A percentile compares a stretch with the other conserved stretches of the same genome.
These are phyloP conservation scores for Chiua virens DNA, from an alignment of 768 basidiomycete species.

Conservation along the genomic window DNA sequence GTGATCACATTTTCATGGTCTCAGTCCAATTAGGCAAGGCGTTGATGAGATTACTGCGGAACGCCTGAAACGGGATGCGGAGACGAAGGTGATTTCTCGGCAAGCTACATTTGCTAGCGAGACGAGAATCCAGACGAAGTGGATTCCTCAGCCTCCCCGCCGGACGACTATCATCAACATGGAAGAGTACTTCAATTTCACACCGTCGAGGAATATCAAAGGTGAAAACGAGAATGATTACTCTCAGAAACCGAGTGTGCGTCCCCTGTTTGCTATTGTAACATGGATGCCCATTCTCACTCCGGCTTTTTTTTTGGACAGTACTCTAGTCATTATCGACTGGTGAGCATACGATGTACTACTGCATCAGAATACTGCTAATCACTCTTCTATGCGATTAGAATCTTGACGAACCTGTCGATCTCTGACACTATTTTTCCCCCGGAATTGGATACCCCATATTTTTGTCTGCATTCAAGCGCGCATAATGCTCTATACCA, in stretches of 20 bases:
- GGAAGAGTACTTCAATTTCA: conserved; percentile 3
- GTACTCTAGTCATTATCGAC: conserved; percentile 25
- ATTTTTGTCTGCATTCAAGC: too few relatives aligned
- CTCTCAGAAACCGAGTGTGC: conserved; percentile 21
- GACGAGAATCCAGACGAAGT: neutral
- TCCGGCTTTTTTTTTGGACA: neutral
- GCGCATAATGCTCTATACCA: too few relatives aligned
- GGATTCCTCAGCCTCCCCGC: conserved; percentile 6
- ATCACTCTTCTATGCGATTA: neutral
- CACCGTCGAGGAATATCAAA: neutral
- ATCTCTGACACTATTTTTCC: conserved; percentile 9
- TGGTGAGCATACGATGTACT: conserved; percentile 11
- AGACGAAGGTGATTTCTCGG: conserved; percentile 8
- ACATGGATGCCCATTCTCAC: neutral
- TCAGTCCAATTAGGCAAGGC: conserved; percentile 6
- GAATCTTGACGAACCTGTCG: conserved; percentile 24
- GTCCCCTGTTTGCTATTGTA: neutral
- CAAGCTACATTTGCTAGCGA: conserved; percentile 9
- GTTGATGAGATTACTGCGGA: conserved; percentile 18
- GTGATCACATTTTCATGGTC: neutral
- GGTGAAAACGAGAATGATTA: conserved; percentile 1
- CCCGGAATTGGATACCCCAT: too few relatives aligned
- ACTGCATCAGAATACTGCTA: neutral
- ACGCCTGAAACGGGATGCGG: conserved; percentile 11
- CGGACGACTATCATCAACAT: conserved; percentile 5